Base-by-base conservation (phyloP, 2,329 filamentous ascomycete genomes). In the Phaeosphaeriaceae sp. region DNA sequence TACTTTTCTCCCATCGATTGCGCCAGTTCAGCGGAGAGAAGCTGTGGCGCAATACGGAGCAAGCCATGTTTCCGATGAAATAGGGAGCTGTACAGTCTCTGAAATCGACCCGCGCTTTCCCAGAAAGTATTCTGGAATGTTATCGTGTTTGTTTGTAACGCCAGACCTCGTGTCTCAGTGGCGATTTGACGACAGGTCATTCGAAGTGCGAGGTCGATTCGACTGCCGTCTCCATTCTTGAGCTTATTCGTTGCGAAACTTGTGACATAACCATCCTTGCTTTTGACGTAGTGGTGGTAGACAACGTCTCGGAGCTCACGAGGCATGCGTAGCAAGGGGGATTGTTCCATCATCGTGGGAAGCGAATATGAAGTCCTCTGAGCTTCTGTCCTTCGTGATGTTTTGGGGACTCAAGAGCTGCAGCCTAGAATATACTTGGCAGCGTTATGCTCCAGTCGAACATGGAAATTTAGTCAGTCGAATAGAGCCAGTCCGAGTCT, bases 231-330 rank as follows among this genome's bases (percentile, higher is more conserved):
- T 1, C 42, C 33, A 13, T 48, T 36, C 20, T 9, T 22, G 13
- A 62, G 51, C 25, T 57, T 54, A 19, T 51, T 55, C 15, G 24
- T 21, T 40, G 51, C 42, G 10, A 45, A 46, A 7, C 58, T n/a
- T 21, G 58, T 53, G 9, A 17, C 7, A 24, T 63, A 63, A 11
- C 61, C 61, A 17, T 33, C 53, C 2, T 60, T 54, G 11, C 31
- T 27, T 9, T 22, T 5, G 13, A 63, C 2, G 44, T 66, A 65
- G 40, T 56, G 41, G 3, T 44, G 33, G 41, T 65, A 65, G 15
- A 65, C 53, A 2, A 40, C 31, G 45, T 65, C 40, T 5, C 58
- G 60, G 11, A 65, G 21, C 33, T 65, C 62, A 17, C 57, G 53
- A 2, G 60, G 60, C 7, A 65, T 42, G 2, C 20, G 45, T 1